These are phyloP conservation scores for Lactarius akahatsu DNA, from an alignment of 768 basidiomycete species.

Conservation along the genomic window DNA sequence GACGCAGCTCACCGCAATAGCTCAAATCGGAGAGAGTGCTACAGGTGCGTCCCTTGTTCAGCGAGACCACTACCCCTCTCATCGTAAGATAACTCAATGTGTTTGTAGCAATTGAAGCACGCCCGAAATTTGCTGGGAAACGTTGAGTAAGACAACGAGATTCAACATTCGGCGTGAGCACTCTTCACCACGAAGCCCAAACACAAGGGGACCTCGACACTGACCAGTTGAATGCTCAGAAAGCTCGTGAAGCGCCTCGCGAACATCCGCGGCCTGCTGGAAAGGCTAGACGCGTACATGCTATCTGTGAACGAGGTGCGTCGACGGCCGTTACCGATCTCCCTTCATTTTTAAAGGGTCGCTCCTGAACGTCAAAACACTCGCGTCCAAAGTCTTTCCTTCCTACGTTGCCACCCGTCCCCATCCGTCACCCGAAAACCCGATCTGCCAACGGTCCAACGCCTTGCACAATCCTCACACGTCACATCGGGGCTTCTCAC, in stretches of 20 bases:
- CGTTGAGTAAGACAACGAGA: constrained; percentile 14
- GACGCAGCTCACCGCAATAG: too few species aligned
- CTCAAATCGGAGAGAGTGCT: not conserved
- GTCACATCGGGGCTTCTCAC: constrained; percentile 26
- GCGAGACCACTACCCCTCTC: not conserved
- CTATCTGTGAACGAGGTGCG: constrained; percentile 56
- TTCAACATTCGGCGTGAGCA: constrained; percentile 11
- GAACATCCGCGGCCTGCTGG: constrained; percentile 50
- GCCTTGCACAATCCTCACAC: constrained; percentile 27
- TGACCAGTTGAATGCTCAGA: constrained; percentile 38
- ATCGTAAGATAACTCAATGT: not conserved
- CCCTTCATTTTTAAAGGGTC: constrained; percentile 38
- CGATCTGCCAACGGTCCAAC: constrained; percentile 17
- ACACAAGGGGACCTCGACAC: not conserved
- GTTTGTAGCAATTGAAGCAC: constrained; percentile 21
- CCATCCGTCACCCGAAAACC: constrained; percentile 35
- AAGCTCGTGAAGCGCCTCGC: constrained; percentile 43
- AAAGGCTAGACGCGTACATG: constrained; percentile 54
- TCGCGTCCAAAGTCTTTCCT: constrained; percentile 26
- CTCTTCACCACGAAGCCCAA: not conserved
- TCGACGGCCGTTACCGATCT: not conserved
- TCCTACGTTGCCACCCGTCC: not conserved
- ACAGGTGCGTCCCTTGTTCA: not conserved
- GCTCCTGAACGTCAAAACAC: constrained; percentile 36
- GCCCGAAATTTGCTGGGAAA: constrained; percentile 18